Evolutionary conservation across 306 rosid species (phyloP).

Genomic region (Gillenia trifoliata): DNA sequence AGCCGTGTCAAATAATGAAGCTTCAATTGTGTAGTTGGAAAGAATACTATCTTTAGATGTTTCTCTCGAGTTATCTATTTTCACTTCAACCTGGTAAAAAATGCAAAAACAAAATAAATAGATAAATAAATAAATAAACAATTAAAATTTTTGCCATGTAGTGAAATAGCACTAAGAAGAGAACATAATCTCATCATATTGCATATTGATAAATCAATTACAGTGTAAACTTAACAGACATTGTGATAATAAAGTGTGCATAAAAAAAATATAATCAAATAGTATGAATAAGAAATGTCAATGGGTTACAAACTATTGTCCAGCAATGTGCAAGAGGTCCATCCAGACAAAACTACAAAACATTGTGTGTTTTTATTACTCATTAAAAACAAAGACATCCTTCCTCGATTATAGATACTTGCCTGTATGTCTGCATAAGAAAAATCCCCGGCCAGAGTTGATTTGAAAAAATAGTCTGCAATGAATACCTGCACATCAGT

Average conservation of each 20-base stretch:
- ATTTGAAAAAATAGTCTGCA: conserved; percentile 78
- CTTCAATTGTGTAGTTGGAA: conserved; percentile 59
- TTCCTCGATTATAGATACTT: conserved; percentile 15
- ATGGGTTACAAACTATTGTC: neutral
- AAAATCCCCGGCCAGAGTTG: conserved; percentile 68
- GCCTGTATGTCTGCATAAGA: conserved; percentile 72
- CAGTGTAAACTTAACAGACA: neutral
- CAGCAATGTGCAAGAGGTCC: neutral
- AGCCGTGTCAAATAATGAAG: conserved; percentile 56
- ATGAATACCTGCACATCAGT: conserved; percentile 61
- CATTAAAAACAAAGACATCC: neutral
- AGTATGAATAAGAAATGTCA: neutral
- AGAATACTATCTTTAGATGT: conserved; percentile 54
- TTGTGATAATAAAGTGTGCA: neutral
- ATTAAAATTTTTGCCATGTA: conserved; percentile 11
- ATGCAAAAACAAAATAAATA: conserved; percentile 16
- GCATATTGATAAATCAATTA: conserved; percentile 1
- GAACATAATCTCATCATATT: neutral
- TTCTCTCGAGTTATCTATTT: conserved; percentile 64
- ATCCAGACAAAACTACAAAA: neutral
- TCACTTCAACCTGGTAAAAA: conserved; percentile 73
- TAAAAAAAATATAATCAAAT: neutral
- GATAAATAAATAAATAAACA: neutral
- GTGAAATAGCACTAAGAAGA: neutral
- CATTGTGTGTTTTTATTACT: neutral